phyloP scores from a whole-genome alignment of 2,329 filamentous ascomycete genomes.

The Leptosphaerulina australis region DNA sequence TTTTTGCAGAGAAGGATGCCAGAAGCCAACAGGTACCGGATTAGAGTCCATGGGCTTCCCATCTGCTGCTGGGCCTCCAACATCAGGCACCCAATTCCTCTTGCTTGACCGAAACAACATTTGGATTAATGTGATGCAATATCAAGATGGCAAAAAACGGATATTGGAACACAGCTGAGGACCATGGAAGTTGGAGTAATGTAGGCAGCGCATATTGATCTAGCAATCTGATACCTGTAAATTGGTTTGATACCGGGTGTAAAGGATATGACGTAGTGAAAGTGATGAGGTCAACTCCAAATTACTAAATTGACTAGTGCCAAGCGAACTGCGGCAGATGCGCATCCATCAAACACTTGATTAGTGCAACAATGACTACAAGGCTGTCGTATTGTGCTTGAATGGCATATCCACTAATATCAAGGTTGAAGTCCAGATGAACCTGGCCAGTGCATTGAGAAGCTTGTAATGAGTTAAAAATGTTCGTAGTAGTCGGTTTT shows the following conservation, averaged over 20 bases:
- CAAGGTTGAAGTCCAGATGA: neutral
- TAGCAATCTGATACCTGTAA: neutral
- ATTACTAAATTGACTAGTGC: constrained; percentile 5
- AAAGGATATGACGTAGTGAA: constrained; percentile 10
- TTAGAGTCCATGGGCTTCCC: constrained; percentile 22
- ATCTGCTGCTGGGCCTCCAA: constrained; percentile 16
- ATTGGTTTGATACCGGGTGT: neutral
- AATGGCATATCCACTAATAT: neutral
- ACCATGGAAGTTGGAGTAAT: neutral
- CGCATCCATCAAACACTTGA: neutral
- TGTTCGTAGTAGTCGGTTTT: no score
- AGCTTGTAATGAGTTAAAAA: neutral
- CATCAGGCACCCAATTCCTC: constrained; percentile 14
- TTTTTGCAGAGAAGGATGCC: constrained; percentile 49
- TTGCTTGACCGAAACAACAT: constrained; percentile 13
- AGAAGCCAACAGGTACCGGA: constrained; percentile 54
- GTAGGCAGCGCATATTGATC: constrained; percentile 5
- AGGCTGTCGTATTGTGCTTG: neutral
- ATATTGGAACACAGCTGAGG: neutral
- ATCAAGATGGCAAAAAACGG: neutral
- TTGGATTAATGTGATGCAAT: neutral
- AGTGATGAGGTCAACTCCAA: constrained; percentile 12
- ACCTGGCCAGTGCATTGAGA: neutral
- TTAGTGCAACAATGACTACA: neutral
- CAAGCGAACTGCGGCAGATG: constrained; percentile 4